Percentiles rank a stretch among this genome's conserved stretches.
phyloP scores from a whole-genome alignment of 768 basidiomycete genomes.

The Cantharellus anzutake region DNA sequence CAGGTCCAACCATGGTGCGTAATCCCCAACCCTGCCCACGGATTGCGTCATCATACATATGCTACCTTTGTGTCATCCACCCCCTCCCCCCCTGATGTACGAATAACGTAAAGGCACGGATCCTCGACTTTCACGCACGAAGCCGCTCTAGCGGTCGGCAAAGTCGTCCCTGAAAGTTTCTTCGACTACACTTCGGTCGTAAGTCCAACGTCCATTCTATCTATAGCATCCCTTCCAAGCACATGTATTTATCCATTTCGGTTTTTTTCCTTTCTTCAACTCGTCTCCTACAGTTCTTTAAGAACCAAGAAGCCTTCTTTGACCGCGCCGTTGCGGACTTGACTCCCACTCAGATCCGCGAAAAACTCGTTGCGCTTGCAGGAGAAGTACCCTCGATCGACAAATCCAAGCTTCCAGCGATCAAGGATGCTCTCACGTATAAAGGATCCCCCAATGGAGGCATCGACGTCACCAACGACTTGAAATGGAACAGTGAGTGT shows the following conservation, averaged over 20 bases:
- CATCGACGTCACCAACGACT: constrained; percentile 59
- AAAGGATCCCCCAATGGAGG: constrained; percentile 61
- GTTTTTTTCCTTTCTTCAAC: neutral
- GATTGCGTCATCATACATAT: constrained; percentile 17
- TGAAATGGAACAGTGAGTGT: constrained; percentile 72
- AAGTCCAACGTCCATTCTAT: constrained; percentile 10
- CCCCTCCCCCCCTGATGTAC: neutral
- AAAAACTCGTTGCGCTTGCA: constrained; percentile 46
- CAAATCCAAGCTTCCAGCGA: constrained; percentile 27
- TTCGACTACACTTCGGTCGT: constrained; percentile 61
- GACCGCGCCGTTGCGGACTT: constrained; percentile 51
- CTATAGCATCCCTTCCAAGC: neutral
- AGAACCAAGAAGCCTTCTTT: constrained; percentile 57
- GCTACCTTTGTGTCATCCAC: constrained; percentile 25
- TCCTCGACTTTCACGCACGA: constrained; percentile 64
- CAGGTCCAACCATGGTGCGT: constrained; percentile 20
- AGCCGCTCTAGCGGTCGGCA: constrained; percentile 59
- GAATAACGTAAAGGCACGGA: constrained; percentile 61
- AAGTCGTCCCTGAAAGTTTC: constrained; percentile 54
- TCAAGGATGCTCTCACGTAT: constrained; percentile 43
- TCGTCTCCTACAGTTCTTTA: constrained; percentile 37
- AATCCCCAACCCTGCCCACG: constrained; percentile 18
- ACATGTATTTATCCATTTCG: neutral
- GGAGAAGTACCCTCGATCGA: constrained; percentile 27
- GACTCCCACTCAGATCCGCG: constrained; percentile 54